phyloP scores from a whole-genome alignment of 2,329 filamentous ascomycete species.

The Helminthosporium solani region DNA sequence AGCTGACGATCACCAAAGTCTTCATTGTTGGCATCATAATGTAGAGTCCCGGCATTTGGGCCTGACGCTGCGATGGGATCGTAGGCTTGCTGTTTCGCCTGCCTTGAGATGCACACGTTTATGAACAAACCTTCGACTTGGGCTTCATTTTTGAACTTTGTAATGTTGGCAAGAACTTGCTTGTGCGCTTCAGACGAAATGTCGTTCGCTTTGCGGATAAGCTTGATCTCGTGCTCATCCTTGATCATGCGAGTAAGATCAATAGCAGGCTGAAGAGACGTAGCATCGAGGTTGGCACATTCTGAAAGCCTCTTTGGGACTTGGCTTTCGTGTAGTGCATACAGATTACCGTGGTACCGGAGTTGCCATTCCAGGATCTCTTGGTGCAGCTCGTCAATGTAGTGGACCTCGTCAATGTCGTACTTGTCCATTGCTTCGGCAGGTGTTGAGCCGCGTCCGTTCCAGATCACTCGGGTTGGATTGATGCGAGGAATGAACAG shows the following conservation, averaged over 20 bases:
- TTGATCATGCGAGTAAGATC: slow-evolving; percentile 80
- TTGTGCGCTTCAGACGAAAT: slow-evolving; percentile 78
- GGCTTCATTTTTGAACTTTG: slow-evolving; percentile 69
- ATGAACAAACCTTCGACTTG: slow-evolving; percentile 80
- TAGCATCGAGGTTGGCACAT: slow-evolving; percentile 21
- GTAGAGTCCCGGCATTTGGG: slow-evolving; percentile 77
- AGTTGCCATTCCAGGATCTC: slow-evolving; percentile 36
- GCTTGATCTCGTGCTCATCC: slow-evolving; percentile 75
- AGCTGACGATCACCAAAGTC: slow-evolving; percentile 68
- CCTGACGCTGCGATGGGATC: slow-evolving; percentile 85
- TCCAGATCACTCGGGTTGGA: slow-evolving; percentile 62
- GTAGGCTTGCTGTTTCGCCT: slow-evolving; percentile 79
- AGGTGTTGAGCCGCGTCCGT: slow-evolving; percentile 60
- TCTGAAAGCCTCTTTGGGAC: slow-evolving; percentile 14
- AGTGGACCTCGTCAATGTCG: slow-evolving; percentile 71
- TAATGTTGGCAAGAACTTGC: slow-evolving; percentile 65
- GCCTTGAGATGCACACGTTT: slow-evolving; percentile 68
- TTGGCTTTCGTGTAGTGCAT: slow-evolving; percentile 38
- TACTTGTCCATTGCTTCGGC: slow-evolving; percentile 62
- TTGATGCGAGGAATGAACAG: slow-evolving; percentile 74
- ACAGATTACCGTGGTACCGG: slow-evolving; percentile 27
- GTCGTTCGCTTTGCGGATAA: slow-evolving; percentile 77
- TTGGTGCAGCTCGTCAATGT: slow-evolving; percentile 41
- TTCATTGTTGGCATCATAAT: slow-evolving; percentile 81
- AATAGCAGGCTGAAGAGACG: slow-evolving; percentile 67